Evolutionary conservation across 805 yeast genomes (phyloP).

Genomic region (Candida odintsovae): DNA sequence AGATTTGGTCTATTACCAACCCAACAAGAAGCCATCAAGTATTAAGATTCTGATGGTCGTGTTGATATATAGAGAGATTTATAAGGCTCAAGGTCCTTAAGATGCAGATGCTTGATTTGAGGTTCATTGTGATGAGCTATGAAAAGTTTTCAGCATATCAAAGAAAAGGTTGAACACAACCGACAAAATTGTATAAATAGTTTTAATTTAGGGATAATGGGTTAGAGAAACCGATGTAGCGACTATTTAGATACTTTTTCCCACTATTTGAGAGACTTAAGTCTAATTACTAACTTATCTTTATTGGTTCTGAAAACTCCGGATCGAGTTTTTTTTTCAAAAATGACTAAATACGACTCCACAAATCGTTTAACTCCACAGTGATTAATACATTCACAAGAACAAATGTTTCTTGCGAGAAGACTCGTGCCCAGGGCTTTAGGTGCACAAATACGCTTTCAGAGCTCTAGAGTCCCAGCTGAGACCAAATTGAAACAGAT

Average conservation of each 20-base stretch:
- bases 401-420: neutral
- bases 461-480: neutral
- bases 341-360: no score
- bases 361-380: no score
- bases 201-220: neutral
- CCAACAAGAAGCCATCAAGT: slow-evolving; percentile 39
- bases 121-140: neutral
- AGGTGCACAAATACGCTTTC: neutral
- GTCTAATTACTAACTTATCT: no score
- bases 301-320: no score
- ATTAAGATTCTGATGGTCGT: neutral
- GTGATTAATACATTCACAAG: no score
- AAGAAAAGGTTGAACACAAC: neutral
- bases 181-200: neutral
- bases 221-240: neutral
- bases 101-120: no score
- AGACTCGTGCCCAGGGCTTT: neutral
- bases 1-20: slow-evolving; percentile 87
- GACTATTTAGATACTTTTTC: no score
- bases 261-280: no score
- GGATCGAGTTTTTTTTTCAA: no score
- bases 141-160: neutral
- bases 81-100: no score
- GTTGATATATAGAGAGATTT: no score
- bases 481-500: slow-evolving; percentile 12